Percentiles rank a stretch among this genome's conserved stretches.
phyloP scores from a whole-genome alignment of 352 stramenopile genomes.

The Pythium chondricola region DNA sequence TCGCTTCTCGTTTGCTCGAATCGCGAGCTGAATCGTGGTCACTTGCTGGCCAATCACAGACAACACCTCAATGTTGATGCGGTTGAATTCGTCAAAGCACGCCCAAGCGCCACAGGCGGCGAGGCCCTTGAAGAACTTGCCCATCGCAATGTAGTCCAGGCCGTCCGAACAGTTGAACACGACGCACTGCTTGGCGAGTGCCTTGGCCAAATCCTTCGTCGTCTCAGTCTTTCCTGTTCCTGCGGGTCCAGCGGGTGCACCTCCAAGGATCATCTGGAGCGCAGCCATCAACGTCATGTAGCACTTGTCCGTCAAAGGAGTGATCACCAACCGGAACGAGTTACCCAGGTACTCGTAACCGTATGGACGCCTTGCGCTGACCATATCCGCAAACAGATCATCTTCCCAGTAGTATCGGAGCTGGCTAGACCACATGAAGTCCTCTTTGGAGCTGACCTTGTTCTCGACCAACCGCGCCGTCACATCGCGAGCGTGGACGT shows the following conservation, averaged over 20 bases:
- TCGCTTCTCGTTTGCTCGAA: slow-evolving; percentile 77
- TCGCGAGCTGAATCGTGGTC: slow-evolving; percentile 83
- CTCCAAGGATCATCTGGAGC: slow-evolving; percentile 92
- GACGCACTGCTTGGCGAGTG: slow-evolving; percentile 92
- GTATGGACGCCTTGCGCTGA: slow-evolving; percentile 87
- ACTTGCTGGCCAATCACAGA: slow-evolving; percentile 85
- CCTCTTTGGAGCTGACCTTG: slow-evolving; percentile 82
- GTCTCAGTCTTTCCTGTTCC: slow-evolving; percentile 94
- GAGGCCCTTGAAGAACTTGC: slow-evolving; percentile 91
- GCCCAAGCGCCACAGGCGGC: slow-evolving; percentile 91
- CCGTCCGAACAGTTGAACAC: slow-evolving; percentile 96
- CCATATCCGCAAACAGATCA: slow-evolving; percentile 87
- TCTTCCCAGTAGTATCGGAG: slow-evolving; percentile 94
- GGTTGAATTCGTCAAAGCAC: slow-evolving; percentile 96
- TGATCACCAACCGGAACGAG: slow-evolving; percentile 93
- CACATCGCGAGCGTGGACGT: slow-evolving; percentile 93
- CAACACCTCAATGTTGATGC: slow-evolving; percentile 93
- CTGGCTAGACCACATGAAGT: slow-evolving; percentile 94
- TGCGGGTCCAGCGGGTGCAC: slow-evolving; percentile 87
- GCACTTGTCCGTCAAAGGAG: slow-evolving; percentile 93
- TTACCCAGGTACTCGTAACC: slow-evolving; percentile 95
- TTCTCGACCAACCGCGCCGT: slow-evolving; percentile 82
- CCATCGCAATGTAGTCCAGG: slow-evolving; percentile 94
- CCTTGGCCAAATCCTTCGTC: slow-evolving; percentile 92
- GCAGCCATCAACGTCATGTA: slow-evolving; percentile 95